Evolutionary conservation across 2,329 filamentous ascomycete species (phyloP).

Genomic region (Sporothrix dimorphospora): DNA sequence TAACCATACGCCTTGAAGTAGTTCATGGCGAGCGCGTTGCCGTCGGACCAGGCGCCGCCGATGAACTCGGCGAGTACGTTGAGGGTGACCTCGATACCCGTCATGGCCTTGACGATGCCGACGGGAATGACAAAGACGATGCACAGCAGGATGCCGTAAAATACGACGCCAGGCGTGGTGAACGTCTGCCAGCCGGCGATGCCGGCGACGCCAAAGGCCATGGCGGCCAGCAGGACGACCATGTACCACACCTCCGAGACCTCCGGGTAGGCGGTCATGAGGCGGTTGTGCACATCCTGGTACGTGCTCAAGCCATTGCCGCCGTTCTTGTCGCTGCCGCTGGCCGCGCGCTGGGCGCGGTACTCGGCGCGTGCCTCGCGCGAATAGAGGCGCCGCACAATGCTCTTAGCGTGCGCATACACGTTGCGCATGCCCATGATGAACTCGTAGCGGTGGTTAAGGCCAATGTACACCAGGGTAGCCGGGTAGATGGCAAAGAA

Average conservation of each 20-base stretch:
- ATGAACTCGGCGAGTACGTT: constrained; percentile 59
- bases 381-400: background rate
- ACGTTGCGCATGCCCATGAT: constrained; percentile 25
- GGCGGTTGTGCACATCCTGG: constrained; percentile 49
- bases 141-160: constrained; percentile 55
- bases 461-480: constrained; percentile 52
- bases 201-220: constrained; percentile 52
- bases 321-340: background rate
- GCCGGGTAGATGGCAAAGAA: constrained; percentile 61
- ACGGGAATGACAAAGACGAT: constrained; percentile 56
- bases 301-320: constrained; percentile 11
- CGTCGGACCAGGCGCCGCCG: constrained; percentile 54
- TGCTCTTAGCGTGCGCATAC: constrained; percentile 3
- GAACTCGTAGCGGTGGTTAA: constrained; percentile 44
- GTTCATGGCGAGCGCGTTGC: constrained; percentile 57
- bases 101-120: constrained; percentile 58
- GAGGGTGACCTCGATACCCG: constrained; percentile 55
- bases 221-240: constrained; percentile 47
- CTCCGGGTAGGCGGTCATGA: constrained; percentile 53
- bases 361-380: background rate
- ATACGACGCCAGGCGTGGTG: constrained; percentile 55
- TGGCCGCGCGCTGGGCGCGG: background rate
- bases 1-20: constrained; percentile 50
- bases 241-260: constrained; percentile 61
- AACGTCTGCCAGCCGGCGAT: constrained; percentile 55